Evolutionary conservation across 208 protist species (phyloP).

Genomic region (Crithidia brevicula): DNA sequence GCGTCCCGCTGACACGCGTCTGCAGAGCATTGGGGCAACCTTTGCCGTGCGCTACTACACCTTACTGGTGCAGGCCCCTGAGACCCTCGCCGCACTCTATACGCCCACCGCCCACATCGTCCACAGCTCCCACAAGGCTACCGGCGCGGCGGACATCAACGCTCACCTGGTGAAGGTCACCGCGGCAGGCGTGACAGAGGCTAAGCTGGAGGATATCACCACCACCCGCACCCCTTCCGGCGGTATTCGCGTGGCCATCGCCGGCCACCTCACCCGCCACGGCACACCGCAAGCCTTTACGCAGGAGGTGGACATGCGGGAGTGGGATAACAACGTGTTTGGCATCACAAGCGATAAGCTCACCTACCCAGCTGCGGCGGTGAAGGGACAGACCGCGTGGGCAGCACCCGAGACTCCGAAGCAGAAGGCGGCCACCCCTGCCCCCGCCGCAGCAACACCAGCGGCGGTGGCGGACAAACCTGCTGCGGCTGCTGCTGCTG

Average conservation of each 20-base stretch:
- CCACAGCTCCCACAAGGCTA: constrained; percentile 47
- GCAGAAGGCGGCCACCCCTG: background rate
- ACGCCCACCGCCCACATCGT: constrained; percentile 39
- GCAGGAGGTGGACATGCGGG: constrained; percentile 66
- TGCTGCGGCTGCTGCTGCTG: too few relatives aligned
- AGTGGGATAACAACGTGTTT: constrained; percentile 52
- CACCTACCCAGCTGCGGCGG: constrained; percentile 17
- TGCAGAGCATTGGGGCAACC: constrained; percentile 56
- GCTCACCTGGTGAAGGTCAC: constrained; percentile 36
- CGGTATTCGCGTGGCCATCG: constrained; percentile 45
- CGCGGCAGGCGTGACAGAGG: constrained; percentile 27
- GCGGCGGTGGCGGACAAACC: background rate
- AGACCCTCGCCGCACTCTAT: constrained; percentile 56
- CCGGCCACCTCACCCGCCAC: constrained; percentile 29
- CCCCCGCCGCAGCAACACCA: background rate
- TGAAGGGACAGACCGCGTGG: constrained; percentile 1
- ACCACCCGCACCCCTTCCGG: constrained; percentile 33
- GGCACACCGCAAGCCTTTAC: constrained; percentile 44
- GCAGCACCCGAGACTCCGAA: constrained; percentile 12
- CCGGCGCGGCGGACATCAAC: constrained; percentile 32
- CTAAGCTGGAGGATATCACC: constrained; percentile 42
- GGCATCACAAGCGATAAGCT: constrained; percentile 62
- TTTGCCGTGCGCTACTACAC: constrained; percentile 81
- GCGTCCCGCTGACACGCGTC: constrained; percentile 16
- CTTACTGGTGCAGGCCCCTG: constrained; percentile 51